Base-by-base conservation (phyloP, 345 rosid genomes). In the Bruguiera parviflora region DNA sequence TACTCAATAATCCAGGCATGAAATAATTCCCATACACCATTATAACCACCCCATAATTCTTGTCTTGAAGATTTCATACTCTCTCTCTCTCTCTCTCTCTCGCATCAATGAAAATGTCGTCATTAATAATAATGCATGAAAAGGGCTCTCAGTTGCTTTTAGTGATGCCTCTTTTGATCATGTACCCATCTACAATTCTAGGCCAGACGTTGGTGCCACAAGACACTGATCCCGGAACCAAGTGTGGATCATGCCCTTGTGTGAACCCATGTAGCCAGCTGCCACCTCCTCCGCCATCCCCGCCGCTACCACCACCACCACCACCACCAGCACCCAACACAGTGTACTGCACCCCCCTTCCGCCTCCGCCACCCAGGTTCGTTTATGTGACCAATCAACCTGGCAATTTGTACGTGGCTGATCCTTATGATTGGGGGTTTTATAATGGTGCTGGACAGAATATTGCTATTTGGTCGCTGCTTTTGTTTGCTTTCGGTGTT, bases 211-310 rank as follows among this genome's bases (percentile, higher is more conserved):
- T 47, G 58, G 67, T 19, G 27, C 77, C 84, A n/a, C 77, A 68
- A 63, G 76, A 24, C 3, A 39, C 5, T 43, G 63, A 66, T 16
- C 28, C 72, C 20, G 73, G 47, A 62, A 63, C 73, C 2, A 79
- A 77, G 79, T 86, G 90, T 66, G 90, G 82, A 72, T 65, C 83
- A 56, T 82, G 87, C 65, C 86, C 90, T 63, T 80, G 87, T 62
- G 81, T 49, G 27, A 72, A 79, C 71, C 85, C 90, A 19, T 86
- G 92, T 75, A 78, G 56, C 60, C 87, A 77, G 69, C 53, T 22
- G n/a, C 62, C 72, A 1, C 77, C 75, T 13, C 82, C 85, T 0
- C 82, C 79, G 0, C 86, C 84, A 0, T 82, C 77, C 0, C 81
- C 80, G 21, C 82, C 62, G 8, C 79, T 76, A 2, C 53, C 63